Percentiles rank a stretch among this genome's conserved stretches.
Conservation (phyloP, 345 rosid species). For the Arabidopsis arenosa region DNA sequence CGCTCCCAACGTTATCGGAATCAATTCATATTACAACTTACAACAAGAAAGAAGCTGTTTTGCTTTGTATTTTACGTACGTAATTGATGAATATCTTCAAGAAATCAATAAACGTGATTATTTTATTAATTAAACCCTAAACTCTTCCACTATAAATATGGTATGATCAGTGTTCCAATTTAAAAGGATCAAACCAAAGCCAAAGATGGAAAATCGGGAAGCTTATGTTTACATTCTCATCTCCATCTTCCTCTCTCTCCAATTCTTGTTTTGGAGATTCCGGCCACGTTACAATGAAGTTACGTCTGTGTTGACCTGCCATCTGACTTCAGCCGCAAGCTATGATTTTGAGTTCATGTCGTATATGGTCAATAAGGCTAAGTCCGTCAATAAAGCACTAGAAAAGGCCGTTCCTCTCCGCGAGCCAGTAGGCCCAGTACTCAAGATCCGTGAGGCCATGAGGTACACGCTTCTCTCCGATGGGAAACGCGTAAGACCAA, state of each 20-base stretch:
- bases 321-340: neutral
- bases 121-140: neutral
- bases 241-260: conserved; percentile 4
- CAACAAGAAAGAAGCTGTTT: neutral
- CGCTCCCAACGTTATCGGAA: neutral
- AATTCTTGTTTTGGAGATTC: conserved; percentile 18
- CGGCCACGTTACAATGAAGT: conserved; percentile 1
- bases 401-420: conserved; percentile 60
- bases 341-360: conserved; percentile 54
- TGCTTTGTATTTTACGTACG: neutral
- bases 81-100: neutral
- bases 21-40: neutral
- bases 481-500: conserved; percentile 76
- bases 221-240: conserved; percentile 31
- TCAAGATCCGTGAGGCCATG: conserved; percentile 84
- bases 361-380: conserved; percentile 65
- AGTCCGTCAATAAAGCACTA: conserved; percentile 64
- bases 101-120: neutral
- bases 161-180: neutral
- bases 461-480: conserved; percentile 79
- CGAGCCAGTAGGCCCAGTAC: conserved; percentile 59
- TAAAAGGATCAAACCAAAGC: neutral
- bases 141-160: neutral
- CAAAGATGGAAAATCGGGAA: conserved; percentile 13
- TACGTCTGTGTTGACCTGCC: neutral